These are phyloP conservation scores for Saccharum hybrid DNA, from an alignment of 202 grass and related monocot species.

Conservation along the genomic window DNA sequence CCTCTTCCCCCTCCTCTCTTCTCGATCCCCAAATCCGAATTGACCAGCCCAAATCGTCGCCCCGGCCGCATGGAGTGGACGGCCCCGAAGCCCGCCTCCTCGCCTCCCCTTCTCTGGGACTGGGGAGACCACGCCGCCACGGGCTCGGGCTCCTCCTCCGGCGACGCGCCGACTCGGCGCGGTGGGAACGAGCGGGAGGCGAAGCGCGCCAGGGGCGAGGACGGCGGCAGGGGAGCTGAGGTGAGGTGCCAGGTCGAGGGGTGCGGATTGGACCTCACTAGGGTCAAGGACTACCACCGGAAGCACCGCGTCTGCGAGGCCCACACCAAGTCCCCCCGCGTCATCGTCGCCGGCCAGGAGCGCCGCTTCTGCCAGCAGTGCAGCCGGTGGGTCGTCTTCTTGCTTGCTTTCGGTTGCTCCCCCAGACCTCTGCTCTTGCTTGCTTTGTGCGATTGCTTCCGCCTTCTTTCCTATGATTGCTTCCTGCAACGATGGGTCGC, in stretches of 20 bases:
- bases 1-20: neutral
- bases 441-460: slow-evolving; percentile 10
- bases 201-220: slow-evolving; percentile 56
- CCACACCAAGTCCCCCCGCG: slow-evolving; percentile 88
- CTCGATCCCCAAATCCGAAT: slow-evolving; percentile 66
- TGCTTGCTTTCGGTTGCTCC: neutral
- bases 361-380: slow-evolving; percentile 99
- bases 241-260: slow-evolving; percentile 90
- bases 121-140: slow-evolving; percentile 49
- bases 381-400: slow-evolving; percentile 67
- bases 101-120: slow-evolving; percentile 64
- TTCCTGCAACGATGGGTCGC: slow-evolving; percentile 1
- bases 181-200: slow-evolving; percentile 24
- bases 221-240: slow-evolving; percentile 39
- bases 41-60: slow-evolving; percentile 47
- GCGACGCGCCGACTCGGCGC: slow-evolving; percentile 36
- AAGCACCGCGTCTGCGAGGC: slow-evolving; percentile 95
- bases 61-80: slow-evolving; percentile 50
- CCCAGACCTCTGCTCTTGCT: neutral
- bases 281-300: slow-evolving; percentile 91
- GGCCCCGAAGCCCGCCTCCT: slow-evolving; percentile 45
- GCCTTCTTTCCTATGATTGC: neutral
- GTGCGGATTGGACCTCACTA: slow-evolving; percentile 71
- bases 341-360: slow-evolving; percentile 86
- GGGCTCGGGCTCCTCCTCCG: slow-evolving; percentile 45